Percentiles rank a stretch among this genome's conserved stretches.
These are phyloP conservation scores for Cenchrus americanus DNA, from an alignment of 176 grass and related monocot genomes.

Conservation along the genomic window DNA sequence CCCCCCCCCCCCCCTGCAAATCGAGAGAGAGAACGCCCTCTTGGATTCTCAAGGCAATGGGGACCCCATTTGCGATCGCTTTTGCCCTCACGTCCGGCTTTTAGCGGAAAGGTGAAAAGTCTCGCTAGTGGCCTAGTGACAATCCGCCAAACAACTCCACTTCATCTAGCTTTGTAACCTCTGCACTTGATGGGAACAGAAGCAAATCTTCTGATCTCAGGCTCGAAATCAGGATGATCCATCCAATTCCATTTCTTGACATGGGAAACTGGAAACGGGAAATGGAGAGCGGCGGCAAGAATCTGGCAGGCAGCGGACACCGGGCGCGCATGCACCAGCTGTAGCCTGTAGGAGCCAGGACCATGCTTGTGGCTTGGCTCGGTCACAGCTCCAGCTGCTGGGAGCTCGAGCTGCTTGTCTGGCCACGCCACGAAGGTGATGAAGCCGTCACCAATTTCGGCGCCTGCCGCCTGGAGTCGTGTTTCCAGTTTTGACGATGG, in stretches of 20 bases:
- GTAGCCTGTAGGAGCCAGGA: conserved; percentile 19
- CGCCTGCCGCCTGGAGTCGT: neutral
- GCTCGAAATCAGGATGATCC: conserved; percentile 2
- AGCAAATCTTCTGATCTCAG: neutral
- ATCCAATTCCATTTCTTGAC: neutral
- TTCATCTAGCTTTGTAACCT: neutral
- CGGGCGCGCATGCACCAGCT: conserved; percentile 16
- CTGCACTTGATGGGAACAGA: neutral
- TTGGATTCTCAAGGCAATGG: conserved; percentile 47
- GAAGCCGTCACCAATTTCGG: conserved; percentile 6
- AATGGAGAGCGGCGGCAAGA: neutral
- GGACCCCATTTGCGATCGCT: conserved; percentile 16
- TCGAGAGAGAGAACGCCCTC: conserved; percentile 18
- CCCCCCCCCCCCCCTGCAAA: no score
- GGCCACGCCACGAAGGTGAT: neutral
- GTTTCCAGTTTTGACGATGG: conserved; percentile 4
- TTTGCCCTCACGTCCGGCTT: conserved; percentile 24
- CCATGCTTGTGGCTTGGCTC: neutral
- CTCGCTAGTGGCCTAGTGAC: neutral
- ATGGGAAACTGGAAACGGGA: neutral
- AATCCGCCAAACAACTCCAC: conserved; percentile 46
- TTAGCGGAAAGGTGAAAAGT: conserved; percentile 37
- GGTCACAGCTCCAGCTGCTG: conserved; percentile 6
- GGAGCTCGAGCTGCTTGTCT: conserved; percentile 29
- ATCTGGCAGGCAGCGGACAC: conserved; percentile 20